phyloP scores from a whole-genome alignment of 371 early-diverging fungal species.

The Parasitella parasitica region DNA sequence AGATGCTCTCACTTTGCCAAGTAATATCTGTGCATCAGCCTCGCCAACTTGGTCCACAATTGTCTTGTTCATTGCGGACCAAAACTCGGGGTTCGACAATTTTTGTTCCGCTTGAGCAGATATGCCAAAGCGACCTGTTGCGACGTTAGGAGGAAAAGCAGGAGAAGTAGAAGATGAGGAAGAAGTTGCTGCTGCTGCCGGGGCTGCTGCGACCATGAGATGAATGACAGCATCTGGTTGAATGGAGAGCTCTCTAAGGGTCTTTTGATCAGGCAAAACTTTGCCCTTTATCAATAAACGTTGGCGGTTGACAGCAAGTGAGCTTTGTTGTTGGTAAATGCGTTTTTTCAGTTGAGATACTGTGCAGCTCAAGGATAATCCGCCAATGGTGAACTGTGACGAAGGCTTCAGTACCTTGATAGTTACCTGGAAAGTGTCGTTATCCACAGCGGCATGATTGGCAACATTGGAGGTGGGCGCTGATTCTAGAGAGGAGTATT shows the following conservation, averaged over 20 bases:
- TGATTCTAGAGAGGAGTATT: neutral
- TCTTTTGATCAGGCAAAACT: conserved; percentile 56
- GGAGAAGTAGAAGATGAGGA: neutral
- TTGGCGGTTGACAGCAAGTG: conserved; percentile 43
- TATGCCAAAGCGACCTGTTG: conserved; percentile 29
- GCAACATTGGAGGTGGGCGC: neutral
- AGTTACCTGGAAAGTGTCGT: conserved; percentile 23
- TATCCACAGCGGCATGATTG: neutral
- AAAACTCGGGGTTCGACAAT: conserved; percentile 32
- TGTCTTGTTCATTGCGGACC: conserved; percentile 31
- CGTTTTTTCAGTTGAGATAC: conserved; percentile 46
- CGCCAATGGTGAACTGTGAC: conserved; percentile 35
- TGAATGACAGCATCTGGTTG: conserved; percentile 46
- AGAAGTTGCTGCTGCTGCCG: conserved; percentile 19
- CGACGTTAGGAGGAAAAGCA: neutral
- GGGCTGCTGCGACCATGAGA: conserved; percentile 54
- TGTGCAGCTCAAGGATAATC: conserved; percentile 27
- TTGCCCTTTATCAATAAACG: conserved; percentile 66
- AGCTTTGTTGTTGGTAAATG: conserved; percentile 41
- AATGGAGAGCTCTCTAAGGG: conserved; percentile 50
- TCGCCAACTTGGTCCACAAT: conserved; percentile 27
- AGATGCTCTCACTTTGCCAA: conserved; percentile 17
- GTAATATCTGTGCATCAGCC: conserved; percentile 19
- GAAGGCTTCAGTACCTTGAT: conserved; percentile 52
- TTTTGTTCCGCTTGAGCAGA: conserved; percentile 31